Evolutionary conservation across 2,329 filamentous ascomycete genomes (phyloP), one percentile per base, ranked within the genome.

Genomic region (Chrysoporthe puriensis): DNA sequence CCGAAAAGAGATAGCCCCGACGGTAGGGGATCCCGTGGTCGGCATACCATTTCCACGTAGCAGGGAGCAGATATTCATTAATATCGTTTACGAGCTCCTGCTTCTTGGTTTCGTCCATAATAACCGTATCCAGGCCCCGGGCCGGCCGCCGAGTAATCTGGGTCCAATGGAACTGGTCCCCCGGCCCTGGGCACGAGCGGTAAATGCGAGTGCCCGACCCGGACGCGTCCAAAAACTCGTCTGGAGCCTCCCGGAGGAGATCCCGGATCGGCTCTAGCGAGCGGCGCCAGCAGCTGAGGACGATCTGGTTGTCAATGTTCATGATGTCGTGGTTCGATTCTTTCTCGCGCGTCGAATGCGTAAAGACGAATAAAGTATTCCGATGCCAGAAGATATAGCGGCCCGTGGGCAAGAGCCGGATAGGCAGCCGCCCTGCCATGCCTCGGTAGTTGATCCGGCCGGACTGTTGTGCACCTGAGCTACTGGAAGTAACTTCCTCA

Each of bases 1-100:
- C 64, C 42, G 44, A 61, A 36, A 66, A 66, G n/a, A 66, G 48
- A 21, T 66, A 66, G 4, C 44, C 44, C 44, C 44, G 44, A 7
- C 44, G 44, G 11, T 46, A 46, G 2, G 44, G 44, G 44, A 46
- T 46, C 13, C 44, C 44, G 44, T 46, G 44, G 7, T 8, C 44
- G 44, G 44, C 44, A 13, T 46, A 46, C 44, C 44, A 46, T 13
- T 46, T 46, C 44, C 44, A 9, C 13, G 44, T 46, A 13, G 44
- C 44, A 2, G 44, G 44, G 44, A 46, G 44, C 44, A 46, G 44
- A 46, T 46, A 46, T 8, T 46, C 44, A n/a, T 46, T 46, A 3
- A 46, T 46, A 13, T 46, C 44, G 5, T 6, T 13, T 5, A 46
- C 11, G 44, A 46, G 44, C 44, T 46, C 44, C 44, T 13, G 44